phyloP scores from a whole-genome alignment of 345 rosid genomes.

The Hibiscus trionum region DNA sequence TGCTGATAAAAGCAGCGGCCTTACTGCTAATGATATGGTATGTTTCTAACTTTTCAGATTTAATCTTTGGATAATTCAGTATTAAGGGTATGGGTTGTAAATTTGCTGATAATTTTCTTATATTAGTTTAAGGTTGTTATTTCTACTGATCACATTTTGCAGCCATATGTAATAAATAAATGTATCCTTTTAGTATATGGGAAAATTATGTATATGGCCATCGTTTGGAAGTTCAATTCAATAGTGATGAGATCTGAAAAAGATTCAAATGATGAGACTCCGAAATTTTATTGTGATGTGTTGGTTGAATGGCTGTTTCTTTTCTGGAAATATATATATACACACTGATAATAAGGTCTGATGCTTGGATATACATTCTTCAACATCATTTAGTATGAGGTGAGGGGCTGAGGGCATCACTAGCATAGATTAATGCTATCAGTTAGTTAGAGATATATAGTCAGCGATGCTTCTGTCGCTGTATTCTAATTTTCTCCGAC shows the following conservation, averaged over 20 bases:
- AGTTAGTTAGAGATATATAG: neutral
- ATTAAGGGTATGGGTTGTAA: neutral
- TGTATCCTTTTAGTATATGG: neutral
- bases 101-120: neutral
- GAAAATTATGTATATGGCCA: neutral
- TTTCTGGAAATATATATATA: neutral
- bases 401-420: neutral
- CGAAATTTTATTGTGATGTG: neutral
- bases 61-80: neutral
- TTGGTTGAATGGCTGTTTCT: neutral
- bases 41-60: neutral
- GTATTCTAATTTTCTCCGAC: neutral
- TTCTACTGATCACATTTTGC: constrained; percentile 14
- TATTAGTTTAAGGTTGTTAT: neutral
- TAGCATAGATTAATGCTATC: neutral
- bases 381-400: neutral
- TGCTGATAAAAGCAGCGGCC: constrained; percentile 70
- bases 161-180: neutral
- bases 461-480: neutral
- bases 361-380: neutral
- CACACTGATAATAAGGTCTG: neutral
- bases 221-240: neutral
- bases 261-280: neutral
- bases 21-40: constrained; percentile 64
- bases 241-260: neutral